Base-by-base conservation (phyloP, 2,329 filamentous ascomycete genomes). In the Mycosphaerelloides madeirae region DNA sequence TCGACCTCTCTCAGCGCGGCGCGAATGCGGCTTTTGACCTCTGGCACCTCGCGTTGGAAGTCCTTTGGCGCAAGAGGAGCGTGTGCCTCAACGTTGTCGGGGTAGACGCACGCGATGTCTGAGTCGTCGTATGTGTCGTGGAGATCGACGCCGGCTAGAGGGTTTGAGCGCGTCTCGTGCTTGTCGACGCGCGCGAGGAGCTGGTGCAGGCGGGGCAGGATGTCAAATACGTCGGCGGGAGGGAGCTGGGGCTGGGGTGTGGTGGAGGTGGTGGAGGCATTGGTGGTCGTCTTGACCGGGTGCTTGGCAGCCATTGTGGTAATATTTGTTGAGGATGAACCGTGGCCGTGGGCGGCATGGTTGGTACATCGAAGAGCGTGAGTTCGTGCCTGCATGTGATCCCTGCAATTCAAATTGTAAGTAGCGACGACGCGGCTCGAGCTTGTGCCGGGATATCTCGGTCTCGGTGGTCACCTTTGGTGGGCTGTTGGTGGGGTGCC, bases 201-300 rank as follows among this genome's bases (percentile, higher is more conserved):
- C 47, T 81, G 76, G 60, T 87, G 83, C 42, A 96, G 80, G 60
- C 89, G 81, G 19, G 89, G 87, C 42, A 95, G 78, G 56, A 88
- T 80, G 71, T 95, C 90, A 70, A 96, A 87, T 38, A 81, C 81
- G 66, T 90, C 84, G 20, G 90, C 85, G 38, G 86, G 79, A 50
- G 93, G 84, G 44, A 84, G 80, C 60, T 49, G 36, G 9, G 22
- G 28, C 44, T 52, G 47, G 31, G 58, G 52, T 29, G 58, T 42
- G 15, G 57, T 49, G 18, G 47, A 34, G n/a, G 40, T 33, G 18
- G 38, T 34, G 29, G 47, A 12, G 43, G 49, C 38, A 46, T 52
- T 53, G 39, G 50, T 52, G 38, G 52, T 52, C 19, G 50, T 52
- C 31, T 49, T 52, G 40, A 52, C 50, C 34, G 53, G 51, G 28